phyloP scores from a whole-genome alignment of 1,139 yeast species.

The Diutina sp. region DNA sequence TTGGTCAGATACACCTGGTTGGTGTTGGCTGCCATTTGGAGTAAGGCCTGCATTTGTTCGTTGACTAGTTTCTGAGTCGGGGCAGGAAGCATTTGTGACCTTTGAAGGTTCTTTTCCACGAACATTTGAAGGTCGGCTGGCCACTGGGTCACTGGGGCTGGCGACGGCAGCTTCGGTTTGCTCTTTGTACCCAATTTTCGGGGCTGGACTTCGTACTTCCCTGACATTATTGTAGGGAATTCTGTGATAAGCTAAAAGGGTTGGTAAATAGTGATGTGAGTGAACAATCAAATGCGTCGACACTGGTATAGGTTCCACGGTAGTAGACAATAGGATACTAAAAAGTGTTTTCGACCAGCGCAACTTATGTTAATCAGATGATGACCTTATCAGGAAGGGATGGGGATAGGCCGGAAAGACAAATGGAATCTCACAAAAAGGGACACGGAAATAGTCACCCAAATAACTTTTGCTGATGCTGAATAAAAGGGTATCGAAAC shows the following conservation, averaged over 20 bases:
- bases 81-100: constrained; percentile 13
- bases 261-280: neutral
- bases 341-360: no score
- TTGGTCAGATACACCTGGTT: constrained; percentile 39
- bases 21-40: constrained; percentile 36
- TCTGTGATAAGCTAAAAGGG: neutral
- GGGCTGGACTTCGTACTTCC: constrained; percentile 10
- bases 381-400: no score
- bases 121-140: constrained; percentile 34
- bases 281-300: no score
- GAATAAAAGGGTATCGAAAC: no score
- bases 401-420: no score
- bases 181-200: constrained; percentile 4
- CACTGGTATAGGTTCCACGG: no score
- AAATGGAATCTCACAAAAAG: no score
- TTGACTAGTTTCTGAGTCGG: constrained; percentile 23
- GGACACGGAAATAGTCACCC: no score
- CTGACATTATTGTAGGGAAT: neutral
- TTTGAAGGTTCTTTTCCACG: constrained; percentile 30
- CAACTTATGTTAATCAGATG: no score
- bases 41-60: constrained; percentile 30
- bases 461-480: no score
- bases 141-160: constrained; percentile 16
- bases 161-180: neutral
- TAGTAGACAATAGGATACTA: no score